Evolutionary conservation across 164 flowering plant genomes (phyloP).

Genomic region (Annona squamosa): DNA sequence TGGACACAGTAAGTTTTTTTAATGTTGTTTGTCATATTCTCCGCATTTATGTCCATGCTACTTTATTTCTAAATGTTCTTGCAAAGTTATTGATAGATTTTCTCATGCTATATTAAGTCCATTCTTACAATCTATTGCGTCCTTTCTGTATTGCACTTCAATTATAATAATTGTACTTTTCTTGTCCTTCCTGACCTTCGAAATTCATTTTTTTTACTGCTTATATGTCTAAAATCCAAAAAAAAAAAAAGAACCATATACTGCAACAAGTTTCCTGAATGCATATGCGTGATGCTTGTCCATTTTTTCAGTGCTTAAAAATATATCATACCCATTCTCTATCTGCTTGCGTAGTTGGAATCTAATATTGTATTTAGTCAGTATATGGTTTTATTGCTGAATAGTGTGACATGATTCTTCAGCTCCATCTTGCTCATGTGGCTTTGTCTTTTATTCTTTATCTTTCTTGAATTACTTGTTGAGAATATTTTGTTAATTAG

Average conservation of each 20-base stretch:
- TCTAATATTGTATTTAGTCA: not conserved
- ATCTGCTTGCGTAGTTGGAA: not conserved
- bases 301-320: not conserved
- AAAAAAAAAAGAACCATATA: no score
- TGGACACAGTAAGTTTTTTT: slow-evolving; percentile 64
- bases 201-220: not conserved
- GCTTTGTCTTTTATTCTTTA: not conserved
- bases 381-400: not conserved
- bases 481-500: slow-evolving; percentile 7
- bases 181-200: not conserved
- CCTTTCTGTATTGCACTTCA: no score
- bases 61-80: no score
- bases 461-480: not conserved
- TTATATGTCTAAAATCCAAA: not conserved
- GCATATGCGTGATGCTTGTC: not conserved
- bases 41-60: not conserved
- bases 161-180: not conserved
- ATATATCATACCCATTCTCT: not conserved
- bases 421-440: not conserved
- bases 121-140: no score
- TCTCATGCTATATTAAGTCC: no score
- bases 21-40: not conserved
- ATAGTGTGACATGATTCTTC: not conserved
- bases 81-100: no score
- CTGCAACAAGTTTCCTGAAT: not conserved